These are phyloP conservation scores for Phytophthora nicotianae DNA, from an alignment of 352 stramenopile species.

Conservation along the genomic window DNA sequence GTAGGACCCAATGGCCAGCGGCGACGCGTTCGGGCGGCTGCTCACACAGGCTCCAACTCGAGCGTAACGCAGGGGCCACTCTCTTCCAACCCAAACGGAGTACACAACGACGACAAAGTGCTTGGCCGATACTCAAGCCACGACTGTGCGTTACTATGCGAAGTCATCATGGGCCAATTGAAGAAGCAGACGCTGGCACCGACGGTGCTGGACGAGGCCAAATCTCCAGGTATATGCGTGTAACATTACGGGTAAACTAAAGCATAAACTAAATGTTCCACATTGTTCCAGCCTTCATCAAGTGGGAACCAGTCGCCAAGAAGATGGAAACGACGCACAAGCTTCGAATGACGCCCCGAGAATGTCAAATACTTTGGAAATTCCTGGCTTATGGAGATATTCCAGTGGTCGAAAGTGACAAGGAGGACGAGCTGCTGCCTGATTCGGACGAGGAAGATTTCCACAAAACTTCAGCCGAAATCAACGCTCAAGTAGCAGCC, in stretches of 20 bases:
- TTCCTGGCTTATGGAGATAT: constrained; percentile 68
- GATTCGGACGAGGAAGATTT: constrained; percentile 66
- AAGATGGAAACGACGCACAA: constrained; percentile 47
- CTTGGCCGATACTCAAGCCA: constrained; percentile 53
- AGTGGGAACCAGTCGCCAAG: constrained; percentile 51
- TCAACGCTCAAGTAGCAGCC: constrained; percentile 26
- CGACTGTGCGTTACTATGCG: constrained; percentile 59
- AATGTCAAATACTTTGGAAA: constrained; percentile 75
- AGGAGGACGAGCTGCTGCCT: constrained; percentile 32
- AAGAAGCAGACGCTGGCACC: constrained; percentile 48
- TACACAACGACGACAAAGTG: constrained; percentile 35
- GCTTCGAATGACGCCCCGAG: constrained; percentile 35
- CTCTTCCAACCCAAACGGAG: constrained; percentile 1
- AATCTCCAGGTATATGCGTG: constrained; percentile 41
- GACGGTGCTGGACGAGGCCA: constrained; percentile 45
- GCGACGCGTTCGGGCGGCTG: constrained; percentile 19
- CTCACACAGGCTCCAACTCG: constrained; percentile 14
- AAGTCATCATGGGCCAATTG: constrained; percentile 59
- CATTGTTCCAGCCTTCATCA: constrained; percentile 37
- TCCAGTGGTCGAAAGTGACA: background rate
- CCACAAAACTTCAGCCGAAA: constrained; percentile 30
- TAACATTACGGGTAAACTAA: constrained; percentile 5
- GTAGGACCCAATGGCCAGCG: constrained; percentile 16
- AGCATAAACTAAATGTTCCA: constrained; percentile 9
- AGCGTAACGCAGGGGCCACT: constrained; percentile 8